Base-by-base conservation (phyloP, 148 eudicot genomes). In the Diospyros kaki region DNA sequence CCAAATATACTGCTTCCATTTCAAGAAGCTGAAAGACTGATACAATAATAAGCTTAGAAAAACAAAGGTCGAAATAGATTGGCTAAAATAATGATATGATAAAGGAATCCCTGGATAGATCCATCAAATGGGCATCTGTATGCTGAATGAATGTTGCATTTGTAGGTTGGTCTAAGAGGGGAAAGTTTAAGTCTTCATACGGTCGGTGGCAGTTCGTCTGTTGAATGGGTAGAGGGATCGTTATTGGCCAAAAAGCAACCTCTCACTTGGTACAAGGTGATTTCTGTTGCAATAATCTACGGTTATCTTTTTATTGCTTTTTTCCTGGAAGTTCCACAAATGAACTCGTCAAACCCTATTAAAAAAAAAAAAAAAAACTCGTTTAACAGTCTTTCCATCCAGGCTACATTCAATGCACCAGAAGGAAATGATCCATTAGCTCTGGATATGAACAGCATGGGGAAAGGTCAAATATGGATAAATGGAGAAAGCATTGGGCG, bases 101-200 rank as follows among this genome's bases (percentile, higher is more conserved):
- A 28, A 28, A 28, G 28, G 28, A 28, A 28, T 28, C 28, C 28
- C 28, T 28, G 28, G 28, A 28, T 28, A 28, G 28, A 28, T 28
- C 28, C 28, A 28, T 28, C 28, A 28, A 28, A 28, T 28, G 28
- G 28, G 28, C 28, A 28, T 28, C 28, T 28, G 28, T 28, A 68
- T 62, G 60, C 52, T 45, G 42, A 38, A 17, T 40, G 11, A 14
- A 41, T 78, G 45, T 64, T 15, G 17, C 58, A 55, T 6, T 63
- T 1, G 50, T 55, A 93, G 97, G 75, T 93, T 79, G 97, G 97
- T 76, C 86, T 93, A 50, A 84, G 80, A 74, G 97, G 97, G 18
- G 97, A 93, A 80, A 82, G 91, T 58, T 79, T 93, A 79, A 82
- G 79, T 73, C 93, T 93, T 75, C 86, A 90, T 71, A 85, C 97